A percentile compares a stretch with the other conserved stretches of the same genome.
phyloP scores from a whole-genome alignment of 352 stramenopile genomes.

The Albugo candida region DNA sequence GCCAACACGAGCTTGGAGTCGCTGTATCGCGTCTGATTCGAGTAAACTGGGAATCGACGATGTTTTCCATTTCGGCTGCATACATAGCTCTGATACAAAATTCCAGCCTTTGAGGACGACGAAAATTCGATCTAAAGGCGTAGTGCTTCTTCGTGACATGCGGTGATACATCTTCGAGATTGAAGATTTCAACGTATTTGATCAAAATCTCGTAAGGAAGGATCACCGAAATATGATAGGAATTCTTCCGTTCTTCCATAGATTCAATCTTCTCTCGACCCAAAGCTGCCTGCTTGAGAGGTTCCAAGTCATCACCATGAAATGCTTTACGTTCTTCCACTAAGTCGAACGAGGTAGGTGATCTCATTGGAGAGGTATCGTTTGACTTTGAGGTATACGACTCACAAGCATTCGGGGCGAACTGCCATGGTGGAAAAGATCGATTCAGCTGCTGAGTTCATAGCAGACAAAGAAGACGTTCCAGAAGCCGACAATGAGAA shows the following conservation, averaged over 20 bases:
- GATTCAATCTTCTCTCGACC: conserved; percentile 10
- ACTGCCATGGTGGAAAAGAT: conserved; percentile 49
- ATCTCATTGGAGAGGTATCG: conserved; percentile 54
- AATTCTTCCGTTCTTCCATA: not conserved
- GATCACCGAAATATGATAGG: too few species aligned
- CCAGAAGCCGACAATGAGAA: conserved; percentile 26
- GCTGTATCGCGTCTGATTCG: too few species aligned
- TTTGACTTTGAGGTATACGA: conserved; percentile 43
- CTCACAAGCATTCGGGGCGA: conserved; percentile 46
- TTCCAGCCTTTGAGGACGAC: too few species aligned
- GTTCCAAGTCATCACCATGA: conserved; percentile 4
- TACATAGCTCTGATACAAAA: too few species aligned
- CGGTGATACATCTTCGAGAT: too few species aligned
- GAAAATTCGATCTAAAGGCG: too few species aligned
- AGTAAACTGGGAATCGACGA: too few species aligned
- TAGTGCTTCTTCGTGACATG: too few species aligned
- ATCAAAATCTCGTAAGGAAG: too few species aligned
- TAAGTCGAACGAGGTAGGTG: conserved; percentile 22
- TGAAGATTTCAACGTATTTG: too few species aligned
- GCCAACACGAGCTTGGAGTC: too few species aligned
- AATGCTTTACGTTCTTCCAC: conserved; percentile 23
- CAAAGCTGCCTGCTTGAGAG: conserved; percentile 2
- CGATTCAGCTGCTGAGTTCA: conserved; percentile 52
- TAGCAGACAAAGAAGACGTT: conserved; percentile 32
- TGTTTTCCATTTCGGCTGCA: too few species aligned